Evolutionary conservation across 257 asterid species (phyloP), one percentile per base, ranked within the genome.

Genomic region (Prunella vulgaris): DNA sequence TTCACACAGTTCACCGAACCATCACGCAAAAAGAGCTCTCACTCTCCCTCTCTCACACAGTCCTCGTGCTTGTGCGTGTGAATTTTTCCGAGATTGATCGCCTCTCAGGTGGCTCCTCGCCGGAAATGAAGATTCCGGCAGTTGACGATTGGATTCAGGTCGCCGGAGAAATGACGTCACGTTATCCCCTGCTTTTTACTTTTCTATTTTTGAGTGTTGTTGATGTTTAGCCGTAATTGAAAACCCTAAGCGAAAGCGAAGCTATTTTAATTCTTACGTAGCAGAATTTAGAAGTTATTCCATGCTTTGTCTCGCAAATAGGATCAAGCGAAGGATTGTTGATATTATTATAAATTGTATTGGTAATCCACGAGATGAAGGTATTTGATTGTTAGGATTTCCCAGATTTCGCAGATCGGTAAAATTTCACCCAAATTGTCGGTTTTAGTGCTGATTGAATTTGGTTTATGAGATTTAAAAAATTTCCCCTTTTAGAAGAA

Each of bases 251-350:
- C 86, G 62, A 71, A 85, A 58, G 79, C 75, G 13, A 71, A 38
- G 27, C 32, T 33, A 48, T 20, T 60, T 64, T 74, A 42, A 51
- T 61, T 56, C 67, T 75, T 44, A 17, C 68, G 60, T 81, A 51
- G 80, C 84, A 48, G 76, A 59, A 61, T 76, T 77, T 69, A 49
- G 81, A 83, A 84, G 96, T 75, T 82, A 83, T 83, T 76, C 80
- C 87, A 76, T 68, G 83, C 88, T 80, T 85, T 80, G 81, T 73
- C 67, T 68, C 56, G 66, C 74, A 54, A 75, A 60, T 68, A 52
- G 66, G 63, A 52, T 71, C 77, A 60, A 70, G 52, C 64, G 80
- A 63, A 64, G 68, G 70, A 72, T 70, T 68, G 2, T 44, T 44
- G 9, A 1, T 46, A 21, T 63, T 71, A 49, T 61, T 35, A 7